Percentiles rank a stretch among this genome's conserved stretches.
Evolutionary conservation across 371 early-diverging fungal species (phyloP).

Genomic region (Mortierella sp.): DNA sequence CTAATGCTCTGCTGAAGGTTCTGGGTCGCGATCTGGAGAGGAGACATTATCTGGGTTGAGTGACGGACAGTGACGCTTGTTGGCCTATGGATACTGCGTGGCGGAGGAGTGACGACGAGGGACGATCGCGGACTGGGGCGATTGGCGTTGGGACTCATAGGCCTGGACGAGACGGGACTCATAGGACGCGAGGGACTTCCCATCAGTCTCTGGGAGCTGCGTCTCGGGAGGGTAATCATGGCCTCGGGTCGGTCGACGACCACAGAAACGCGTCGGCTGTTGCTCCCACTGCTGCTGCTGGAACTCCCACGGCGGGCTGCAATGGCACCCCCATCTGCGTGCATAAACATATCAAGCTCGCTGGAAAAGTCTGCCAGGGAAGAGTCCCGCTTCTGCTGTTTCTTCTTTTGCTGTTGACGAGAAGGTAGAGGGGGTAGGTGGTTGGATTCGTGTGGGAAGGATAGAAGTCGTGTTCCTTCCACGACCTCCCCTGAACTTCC

Average conservation of each 20-base stretch:
- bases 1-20: not conserved
- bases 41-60: conserved; percentile 29
- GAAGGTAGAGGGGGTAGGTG: not conserved
- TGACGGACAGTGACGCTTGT: conserved; percentile 34
- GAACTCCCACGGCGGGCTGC: conserved; percentile 2
- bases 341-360: not conserved
- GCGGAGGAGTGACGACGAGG: conserved; percentile 48
- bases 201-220: conserved; percentile 47
- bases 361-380: not conserved
- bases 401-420: conserved; percentile 3
- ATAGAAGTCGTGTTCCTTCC: not conserved
- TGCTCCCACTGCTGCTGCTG: conserved; percentile 4
- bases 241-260: conserved; percentile 37
- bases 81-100: conserved; percentile 49
- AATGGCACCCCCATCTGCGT: not conserved
- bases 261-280: conserved; percentile 38
- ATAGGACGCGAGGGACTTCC: conserved; percentile 45
- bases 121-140: conserved; percentile 41
- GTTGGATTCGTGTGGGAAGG: conserved; percentile 9
- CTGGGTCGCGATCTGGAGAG: conserved; percentile 21
- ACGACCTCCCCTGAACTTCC: not conserved
- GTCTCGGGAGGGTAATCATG: conserved; percentile 46
- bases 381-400: conserved; percentile 6
- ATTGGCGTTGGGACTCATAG: conserved; percentile 38
- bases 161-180: conserved; percentile 49